Evolutionary conservation across 768 basidiomycete species (phyloP).

Genomic region (Suillus subalutaceus): DNA sequence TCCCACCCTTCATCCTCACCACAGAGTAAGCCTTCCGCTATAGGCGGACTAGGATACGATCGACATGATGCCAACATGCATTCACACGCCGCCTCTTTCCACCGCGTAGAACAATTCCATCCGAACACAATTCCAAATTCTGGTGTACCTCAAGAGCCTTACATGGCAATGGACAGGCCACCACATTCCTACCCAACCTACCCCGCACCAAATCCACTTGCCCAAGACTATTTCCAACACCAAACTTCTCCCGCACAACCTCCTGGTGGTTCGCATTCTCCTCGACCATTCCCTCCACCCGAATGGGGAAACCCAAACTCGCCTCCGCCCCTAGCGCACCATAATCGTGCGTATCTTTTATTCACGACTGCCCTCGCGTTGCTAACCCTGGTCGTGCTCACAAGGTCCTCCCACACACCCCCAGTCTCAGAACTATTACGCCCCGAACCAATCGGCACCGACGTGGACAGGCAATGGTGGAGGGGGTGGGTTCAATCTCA

Average conservation of each 20-base stretch:
- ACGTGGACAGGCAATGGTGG: slow-evolving; percentile 7
- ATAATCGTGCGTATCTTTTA: slow-evolving; percentile 35
- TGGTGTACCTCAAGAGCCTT: not conserved
- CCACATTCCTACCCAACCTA: not conserved
- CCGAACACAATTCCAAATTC: slow-evolving; percentile 7
- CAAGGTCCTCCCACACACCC: slow-evolving; percentile 15
- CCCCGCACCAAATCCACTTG: slow-evolving; percentile 3
- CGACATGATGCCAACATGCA: slow-evolving; percentile 5
- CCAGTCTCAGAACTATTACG: slow-evolving; percentile 15
- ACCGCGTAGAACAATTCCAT: not conserved
- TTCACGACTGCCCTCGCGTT: slow-evolving; percentile 3
- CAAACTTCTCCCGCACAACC: not conserved
- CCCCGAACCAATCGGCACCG: slow-evolving; percentile 15
- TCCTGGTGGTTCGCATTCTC: slow-evolving; percentile 6
- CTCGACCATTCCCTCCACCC: slow-evolving; percentile 4
- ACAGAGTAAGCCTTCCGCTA: slow-evolving; percentile 5
- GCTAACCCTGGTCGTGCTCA: slow-evolving; percentile 2
- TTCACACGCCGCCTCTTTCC: not conserved
- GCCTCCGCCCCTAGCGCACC: slow-evolving; percentile 36
- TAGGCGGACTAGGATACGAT: not conserved
- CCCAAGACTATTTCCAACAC: not conserved
- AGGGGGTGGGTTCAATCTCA: slow-evolving; percentile 10
- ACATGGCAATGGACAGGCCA: not conserved
- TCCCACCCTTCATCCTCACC: not conserved
- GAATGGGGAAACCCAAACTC: slow-evolving; percentile 20